Conservation (phyloP, 2,329 filamentous ascomycete genomes). For the Epichloe uncinata region DNA sequence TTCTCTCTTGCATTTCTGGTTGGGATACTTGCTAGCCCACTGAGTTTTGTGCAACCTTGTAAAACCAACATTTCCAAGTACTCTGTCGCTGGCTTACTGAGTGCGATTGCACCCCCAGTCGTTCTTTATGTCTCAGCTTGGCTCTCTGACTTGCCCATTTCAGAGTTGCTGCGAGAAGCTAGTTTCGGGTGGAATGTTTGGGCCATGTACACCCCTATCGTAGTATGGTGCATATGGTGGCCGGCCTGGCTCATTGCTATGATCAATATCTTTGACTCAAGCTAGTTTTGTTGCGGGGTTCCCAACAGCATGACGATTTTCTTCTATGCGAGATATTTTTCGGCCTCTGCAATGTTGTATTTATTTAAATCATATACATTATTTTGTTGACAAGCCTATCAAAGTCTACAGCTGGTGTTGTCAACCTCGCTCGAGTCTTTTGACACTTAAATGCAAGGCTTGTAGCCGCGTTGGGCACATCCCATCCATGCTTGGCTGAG, state of each 20-base stretch:
- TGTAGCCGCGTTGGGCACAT: neutral
- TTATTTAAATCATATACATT: neutral
- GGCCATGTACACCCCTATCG: constrained; percentile 77
- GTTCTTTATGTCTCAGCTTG: constrained; percentile 35
- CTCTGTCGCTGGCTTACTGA: constrained; percentile 38
- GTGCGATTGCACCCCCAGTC: constrained; percentile 51
- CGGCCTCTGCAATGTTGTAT: neutral
- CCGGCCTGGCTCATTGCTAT: constrained; percentile 69
- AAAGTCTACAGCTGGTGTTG: neutral
- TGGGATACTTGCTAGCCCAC: constrained; percentile 62
- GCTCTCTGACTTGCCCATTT: constrained; percentile 28
- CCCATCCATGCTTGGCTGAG: neutral
- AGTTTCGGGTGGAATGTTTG: constrained; percentile 83
- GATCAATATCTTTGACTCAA: constrained; percentile 36
- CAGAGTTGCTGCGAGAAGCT: constrained; percentile 52
- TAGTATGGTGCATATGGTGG: constrained; percentile 95
- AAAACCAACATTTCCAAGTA: constrained; percentile 24
- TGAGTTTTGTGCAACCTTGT: constrained; percentile 57
- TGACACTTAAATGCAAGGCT: neutral
- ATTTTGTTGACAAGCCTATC: neutral
- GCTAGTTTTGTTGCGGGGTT: constrained; percentile 2
- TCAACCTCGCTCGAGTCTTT: neutral
- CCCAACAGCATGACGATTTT: neutral
- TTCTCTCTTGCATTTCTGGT: constrained; percentile 83
- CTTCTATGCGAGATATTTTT: neutral